Base-by-base conservation (phyloP, 371 early-diverging fungal genomes). In the Mucor piriformis region DNA sequence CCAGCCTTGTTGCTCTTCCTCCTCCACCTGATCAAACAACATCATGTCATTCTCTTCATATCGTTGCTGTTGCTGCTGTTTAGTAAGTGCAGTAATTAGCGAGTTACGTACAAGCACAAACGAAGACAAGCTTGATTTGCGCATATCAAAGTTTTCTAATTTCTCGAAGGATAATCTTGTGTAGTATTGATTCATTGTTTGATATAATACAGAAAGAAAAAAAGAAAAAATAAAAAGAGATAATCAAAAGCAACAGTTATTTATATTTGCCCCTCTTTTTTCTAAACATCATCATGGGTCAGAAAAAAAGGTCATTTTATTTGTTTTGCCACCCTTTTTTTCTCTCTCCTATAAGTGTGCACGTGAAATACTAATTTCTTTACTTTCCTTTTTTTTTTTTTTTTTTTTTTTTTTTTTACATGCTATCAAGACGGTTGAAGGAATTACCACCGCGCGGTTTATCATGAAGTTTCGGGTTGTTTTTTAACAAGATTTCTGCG, bases 381-480 rank as follows among this genome's bases (percentile, higher is more conserved):
- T n/a, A n/a, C n/a, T n/a, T n/a, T n/a, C n/a, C n/a, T n/a, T n/a
- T n/a, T n/a, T n/a, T n/a, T n/a, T n/a, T n/a, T n/a, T n/a, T n/a
- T n/a, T 21, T 46, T 4, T 24, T 42, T 18, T 18, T 42, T 42
- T 18, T 42, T 40, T 6, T 35, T 66, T 72, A 79, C 62, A 78
- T 35, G 59, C 79, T 80, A 59, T 85, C 84, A 54, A 91, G 74
- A 66, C 92, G 86, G 27, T 86, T 84, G 64, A 92, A 92, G 58
- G 88, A 89, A 33, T 88, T 81, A 18, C 92, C 92, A 50, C 90
- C 92, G 63, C 83, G 84, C 42, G 87, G 91, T 59, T 82, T 85
- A 24, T 86, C 88, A 72, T 90, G 85, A 60, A 92, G 74, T 70
- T 88, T 90, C 23, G 92, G 92, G 64, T 92, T 92, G 54, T 83